Evolutionary conservation across 2,329 filamentous ascomycete species (phyloP).

Genomic region (Cladophialophora bantiana): DNA sequence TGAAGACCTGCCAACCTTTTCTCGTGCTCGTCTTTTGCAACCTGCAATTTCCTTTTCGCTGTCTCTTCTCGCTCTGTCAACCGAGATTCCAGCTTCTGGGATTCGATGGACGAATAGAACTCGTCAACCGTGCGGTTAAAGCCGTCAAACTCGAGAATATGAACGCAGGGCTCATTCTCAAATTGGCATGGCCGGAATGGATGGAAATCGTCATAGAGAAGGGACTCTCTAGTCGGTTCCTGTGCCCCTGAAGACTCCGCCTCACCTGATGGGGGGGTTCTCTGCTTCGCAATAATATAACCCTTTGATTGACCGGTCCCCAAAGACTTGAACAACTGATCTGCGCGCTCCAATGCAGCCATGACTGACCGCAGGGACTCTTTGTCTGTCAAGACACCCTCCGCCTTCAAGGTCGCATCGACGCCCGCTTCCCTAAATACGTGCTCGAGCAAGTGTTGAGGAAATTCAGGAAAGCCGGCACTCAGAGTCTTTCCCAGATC

Average conservation of each 20-base stretch:
- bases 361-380: constrained; percentile 71
- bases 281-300: constrained; percentile 81
- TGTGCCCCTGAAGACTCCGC: constrained; percentile 46
- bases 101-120: constrained; percentile 96
- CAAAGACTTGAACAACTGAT: constrained; percentile 72
- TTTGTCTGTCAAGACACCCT: constrained; percentile 73
- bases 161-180: constrained; percentile 67
- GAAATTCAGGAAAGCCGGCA: constrained; percentile 84
- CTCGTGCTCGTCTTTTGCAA: constrained; percentile 81
- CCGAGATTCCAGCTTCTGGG: constrained; percentile 85
- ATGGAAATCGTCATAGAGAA: constrained; percentile 94
- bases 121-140: constrained; percentile 96
- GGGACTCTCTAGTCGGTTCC: constrained; percentile 45
- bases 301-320: constrained; percentile 72
- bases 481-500: constrained; percentile 80
- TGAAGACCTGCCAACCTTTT: constrained; percentile 85
- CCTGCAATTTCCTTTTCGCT: constrained; percentile 83
- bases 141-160: constrained; percentile 77
- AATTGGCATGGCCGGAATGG: constrained; percentile 88
- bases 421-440: constrained; percentile 74
- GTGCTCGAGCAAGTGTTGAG: constrained; percentile 87
- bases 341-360: constrained; percentile 72
- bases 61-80: constrained; percentile 80
- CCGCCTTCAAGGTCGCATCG: constrained; percentile 71
- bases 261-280: constrained; percentile 47